These are phyloP conservation scores for Fraxinus albicans DNA, from an alignment of 305 asterid species.

Conservation along the genomic window DNA sequence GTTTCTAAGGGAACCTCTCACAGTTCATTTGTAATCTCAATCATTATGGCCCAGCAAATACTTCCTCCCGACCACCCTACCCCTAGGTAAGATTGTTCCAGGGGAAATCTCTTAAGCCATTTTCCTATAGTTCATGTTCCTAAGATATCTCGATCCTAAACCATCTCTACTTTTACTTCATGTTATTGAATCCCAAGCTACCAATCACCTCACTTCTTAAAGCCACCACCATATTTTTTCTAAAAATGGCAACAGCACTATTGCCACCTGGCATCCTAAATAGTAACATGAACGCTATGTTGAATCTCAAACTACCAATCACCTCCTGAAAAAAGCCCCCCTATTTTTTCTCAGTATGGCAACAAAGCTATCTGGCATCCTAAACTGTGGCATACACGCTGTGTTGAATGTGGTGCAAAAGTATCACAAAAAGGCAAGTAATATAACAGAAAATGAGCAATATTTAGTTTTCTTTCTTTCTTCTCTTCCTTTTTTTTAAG, in stretches of 20 bases:
- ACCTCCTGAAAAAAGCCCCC: background rate
- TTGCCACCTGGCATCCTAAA: background rate
- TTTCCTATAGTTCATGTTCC: background rate
- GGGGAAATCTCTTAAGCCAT: background rate
- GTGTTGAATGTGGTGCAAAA: background rate
- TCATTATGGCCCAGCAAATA: background rate
- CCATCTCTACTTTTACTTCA: background rate
- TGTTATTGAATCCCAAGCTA: background rate
- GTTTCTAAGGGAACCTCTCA: background rate
- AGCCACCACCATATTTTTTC: background rate
- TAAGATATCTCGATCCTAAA: background rate
- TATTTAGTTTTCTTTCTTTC: background rate
- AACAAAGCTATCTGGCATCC: background rate
- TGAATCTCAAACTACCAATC: background rate
- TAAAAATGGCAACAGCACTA: background rate
- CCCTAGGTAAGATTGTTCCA: background rate
- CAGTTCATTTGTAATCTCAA: background rate
- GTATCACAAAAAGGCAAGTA: slow-evolving; percentile 5
- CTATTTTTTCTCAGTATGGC: background rate
- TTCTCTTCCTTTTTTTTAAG: background rate
- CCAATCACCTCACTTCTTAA: background rate
- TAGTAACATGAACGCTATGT: background rate
- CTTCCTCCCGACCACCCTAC: background rate
- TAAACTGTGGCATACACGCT: background rate
- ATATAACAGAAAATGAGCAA: background rate